A percentile compares a stretch with the other conserved stretches of the same genome.
Conservation (phyloP, 345 rosid genomes). For the Populus nigra region DNA sequence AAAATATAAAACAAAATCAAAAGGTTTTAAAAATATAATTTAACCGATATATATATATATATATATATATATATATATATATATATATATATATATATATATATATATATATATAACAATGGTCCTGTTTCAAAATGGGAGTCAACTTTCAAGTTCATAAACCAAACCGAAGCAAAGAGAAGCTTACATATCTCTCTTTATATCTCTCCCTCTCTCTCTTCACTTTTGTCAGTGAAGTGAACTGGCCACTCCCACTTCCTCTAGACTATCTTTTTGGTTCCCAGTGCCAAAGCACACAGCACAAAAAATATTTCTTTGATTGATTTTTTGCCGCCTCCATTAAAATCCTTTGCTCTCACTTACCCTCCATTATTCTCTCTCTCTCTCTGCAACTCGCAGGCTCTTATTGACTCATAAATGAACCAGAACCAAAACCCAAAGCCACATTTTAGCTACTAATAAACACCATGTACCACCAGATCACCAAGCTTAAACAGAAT, state of each 20-base stretch:
- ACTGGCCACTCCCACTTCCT: background rate
- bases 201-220: background rate
- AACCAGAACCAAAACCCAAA: background rate
- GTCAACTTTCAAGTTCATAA: background rate
- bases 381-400: background rate
- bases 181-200: background rate
- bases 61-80: too few species aligned
- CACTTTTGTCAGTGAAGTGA: background rate
- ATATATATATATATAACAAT: too few species aligned
- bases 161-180: too few species aligned
- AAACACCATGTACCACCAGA: slow-evolving; percentile 2
- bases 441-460: background rate
- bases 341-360: slow-evolving; percentile 1
- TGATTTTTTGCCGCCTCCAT: slow-evolving; percentile 39
- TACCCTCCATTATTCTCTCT: background rate
- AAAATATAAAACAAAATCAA: too few species aligned
- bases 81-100: too few species aligned
- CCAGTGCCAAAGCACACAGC: slow-evolving; percentile 19
- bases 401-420: slow-evolving; percentile 1
- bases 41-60: too few species aligned
- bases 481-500: slow-evolving; percentile 18
- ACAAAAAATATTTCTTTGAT: background rate
- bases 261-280: background rate
- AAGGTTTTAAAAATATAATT: too few species aligned
- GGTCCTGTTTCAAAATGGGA: background rate